Evolutionary conservation across 2,329 filamentous ascomycete species (phyloP).

Genomic region (Fusarium napiforme): DNA sequence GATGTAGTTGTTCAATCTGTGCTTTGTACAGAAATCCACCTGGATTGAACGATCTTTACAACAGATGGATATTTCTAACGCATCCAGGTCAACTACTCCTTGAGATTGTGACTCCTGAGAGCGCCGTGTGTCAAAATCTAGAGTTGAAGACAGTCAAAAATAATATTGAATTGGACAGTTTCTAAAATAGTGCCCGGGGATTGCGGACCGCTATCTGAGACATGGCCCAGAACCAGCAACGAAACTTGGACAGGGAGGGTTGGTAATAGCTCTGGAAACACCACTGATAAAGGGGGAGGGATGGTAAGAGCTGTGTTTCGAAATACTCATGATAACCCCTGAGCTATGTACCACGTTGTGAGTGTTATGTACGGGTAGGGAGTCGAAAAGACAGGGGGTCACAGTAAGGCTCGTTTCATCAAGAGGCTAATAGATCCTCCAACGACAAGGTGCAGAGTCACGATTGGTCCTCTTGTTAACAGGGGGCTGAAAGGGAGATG

Average conservation of each 20-base stretch:
- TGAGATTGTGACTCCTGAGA: not conserved
- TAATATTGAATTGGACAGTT: not conserved
- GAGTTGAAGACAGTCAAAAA: not conserved
- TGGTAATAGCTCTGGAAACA: constrained; percentile 5
- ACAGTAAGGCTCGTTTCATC: constrained; percentile 45
- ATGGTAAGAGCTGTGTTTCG: constrained; percentile 26
- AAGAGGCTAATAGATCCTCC: constrained; percentile 40
- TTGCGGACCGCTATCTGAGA: constrained; percentile 15
- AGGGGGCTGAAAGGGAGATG: constrained; percentile 13
- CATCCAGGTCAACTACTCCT: not conserved
- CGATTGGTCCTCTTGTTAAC: constrained; percentile 33
- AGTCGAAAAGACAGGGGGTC: constrained; percentile 25
- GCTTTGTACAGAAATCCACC: not conserved
- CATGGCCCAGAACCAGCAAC: constrained; percentile 10
- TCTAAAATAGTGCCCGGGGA: constrained; percentile 1
- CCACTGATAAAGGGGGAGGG: constrained; percentile 2
- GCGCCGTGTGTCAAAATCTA: not conserved
- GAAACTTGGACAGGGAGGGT: not conserved
- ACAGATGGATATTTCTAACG: not conserved
- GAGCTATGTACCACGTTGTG: constrained; percentile 17
- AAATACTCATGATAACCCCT: constrained; percentile 20
- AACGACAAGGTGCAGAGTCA: constrained; percentile 14
- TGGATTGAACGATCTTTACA: not conserved
- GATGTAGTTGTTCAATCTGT: not conserved
- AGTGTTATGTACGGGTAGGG: constrained; percentile 38